phyloP scores from a whole-genome alignment of 495 filamentous ascomycete species.

The Talaromyces stipitatus region DNA sequence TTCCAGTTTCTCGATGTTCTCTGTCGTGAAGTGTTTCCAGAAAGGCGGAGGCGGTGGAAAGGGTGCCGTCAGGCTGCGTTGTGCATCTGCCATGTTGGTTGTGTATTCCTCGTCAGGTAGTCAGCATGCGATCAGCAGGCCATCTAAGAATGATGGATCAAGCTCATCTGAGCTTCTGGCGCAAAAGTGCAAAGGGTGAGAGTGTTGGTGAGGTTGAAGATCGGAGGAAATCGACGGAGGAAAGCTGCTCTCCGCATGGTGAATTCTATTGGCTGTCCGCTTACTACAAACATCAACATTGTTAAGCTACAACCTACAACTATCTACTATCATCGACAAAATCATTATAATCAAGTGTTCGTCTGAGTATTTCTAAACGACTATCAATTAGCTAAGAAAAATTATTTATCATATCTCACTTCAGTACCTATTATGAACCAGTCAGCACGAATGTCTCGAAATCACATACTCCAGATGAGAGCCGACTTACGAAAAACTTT shows the following conservation, averaged over 20 bases:
- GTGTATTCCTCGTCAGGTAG: no score
- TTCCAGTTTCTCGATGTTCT: conserved; percentile 64
- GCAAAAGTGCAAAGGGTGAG: no score
- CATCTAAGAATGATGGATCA: no score
- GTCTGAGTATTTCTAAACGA: background rate
- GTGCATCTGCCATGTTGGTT: conserved; percentile 46
- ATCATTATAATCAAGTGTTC: no score
- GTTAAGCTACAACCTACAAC: background rate
- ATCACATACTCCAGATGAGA: no score
- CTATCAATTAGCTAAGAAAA: background rate
- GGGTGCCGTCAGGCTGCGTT: conserved; percentile 44
- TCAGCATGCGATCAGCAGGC: no score
- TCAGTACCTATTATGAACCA: no score
- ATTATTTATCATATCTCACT: no score
- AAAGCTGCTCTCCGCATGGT: background rate
- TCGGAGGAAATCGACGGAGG: background rate
- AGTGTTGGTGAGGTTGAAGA: background rate
- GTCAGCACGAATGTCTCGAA: no score
- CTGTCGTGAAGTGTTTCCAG: conserved; percentile 78
- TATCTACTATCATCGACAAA: no score
- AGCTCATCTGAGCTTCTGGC: no score
- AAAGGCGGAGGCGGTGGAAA: conserved; percentile 85
- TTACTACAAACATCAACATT: background rate
- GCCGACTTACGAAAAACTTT: conserved; percentile 50
- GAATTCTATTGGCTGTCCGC: background rate